These are phyloP conservation scores for Gastrolobium villosum DNA, from an alignment of 306 rosid genomes.

Conservation along the genomic window DNA sequence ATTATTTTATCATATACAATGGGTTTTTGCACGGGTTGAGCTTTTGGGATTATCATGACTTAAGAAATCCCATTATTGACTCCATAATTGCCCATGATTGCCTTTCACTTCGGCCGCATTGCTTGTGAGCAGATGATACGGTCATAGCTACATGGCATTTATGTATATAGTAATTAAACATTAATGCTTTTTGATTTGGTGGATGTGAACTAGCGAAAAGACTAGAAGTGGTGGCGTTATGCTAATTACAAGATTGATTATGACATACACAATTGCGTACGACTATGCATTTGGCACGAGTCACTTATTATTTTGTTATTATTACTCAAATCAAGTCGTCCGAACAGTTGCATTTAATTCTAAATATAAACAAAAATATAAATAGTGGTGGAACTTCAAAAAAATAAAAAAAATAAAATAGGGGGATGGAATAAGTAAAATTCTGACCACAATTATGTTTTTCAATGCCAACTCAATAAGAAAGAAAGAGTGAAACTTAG, in stretches of 20 bases:
- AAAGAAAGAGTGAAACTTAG: too few relatives aligned
- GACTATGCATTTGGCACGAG: constrained; percentile 29
- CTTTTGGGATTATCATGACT: constrained; percentile 38
- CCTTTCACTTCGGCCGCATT: constrained; percentile 49
- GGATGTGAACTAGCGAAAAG: constrained; percentile 44
- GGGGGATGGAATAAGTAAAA: background rate
- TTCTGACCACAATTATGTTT: background rate
- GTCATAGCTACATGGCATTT: constrained; percentile 5
- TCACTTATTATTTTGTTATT: constrained; percentile 13
- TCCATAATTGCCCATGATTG: constrained; percentile 44
- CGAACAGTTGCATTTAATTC: background rate
- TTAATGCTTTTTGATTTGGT: constrained; percentile 49
- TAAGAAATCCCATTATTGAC: constrained; percentile 43
- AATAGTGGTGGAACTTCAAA: background rate
- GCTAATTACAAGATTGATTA: background rate
- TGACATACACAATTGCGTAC: constrained; percentile 2
- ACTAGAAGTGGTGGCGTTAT: constrained; percentile 33
- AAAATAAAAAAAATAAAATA: too few relatives aligned
- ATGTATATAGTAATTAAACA: background rate
- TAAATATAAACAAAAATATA: background rate
- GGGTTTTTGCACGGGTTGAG: constrained; percentile 52
- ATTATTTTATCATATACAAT: constrained; percentile 28
- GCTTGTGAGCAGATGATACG: constrained; percentile 28
- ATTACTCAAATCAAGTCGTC: background rate
- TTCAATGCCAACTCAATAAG: background rate